Conservation (phyloP, 2,329 filamentous ascomycete species). For the Cladosporium sp. region DNA sequence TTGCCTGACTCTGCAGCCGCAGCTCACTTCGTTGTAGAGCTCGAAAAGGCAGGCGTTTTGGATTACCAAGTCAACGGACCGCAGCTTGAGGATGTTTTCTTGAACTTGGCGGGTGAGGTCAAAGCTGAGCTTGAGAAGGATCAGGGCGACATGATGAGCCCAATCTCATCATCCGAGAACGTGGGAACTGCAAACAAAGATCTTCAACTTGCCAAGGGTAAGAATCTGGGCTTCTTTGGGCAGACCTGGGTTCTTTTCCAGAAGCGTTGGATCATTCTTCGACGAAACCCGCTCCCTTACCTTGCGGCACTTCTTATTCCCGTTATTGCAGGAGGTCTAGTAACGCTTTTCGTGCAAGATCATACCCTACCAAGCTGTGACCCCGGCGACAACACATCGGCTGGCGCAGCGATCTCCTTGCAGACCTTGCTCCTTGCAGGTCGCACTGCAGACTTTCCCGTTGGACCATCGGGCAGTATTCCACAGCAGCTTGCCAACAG, state of each 20-base stretch:
- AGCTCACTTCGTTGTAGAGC: conserved; percentile 60
- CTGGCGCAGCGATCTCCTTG: conserved; percentile 17
- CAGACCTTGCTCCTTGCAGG: conserved; percentile 18
- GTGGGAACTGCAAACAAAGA: conserved; percentile 20
- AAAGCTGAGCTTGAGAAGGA: conserved; percentile 44
- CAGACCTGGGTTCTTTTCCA: conserved; percentile 70
- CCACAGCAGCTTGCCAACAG: conserved; percentile 1
- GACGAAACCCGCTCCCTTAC: conserved; percentile 72
- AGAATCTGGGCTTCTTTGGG: conserved; percentile 59
- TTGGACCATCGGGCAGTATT: not conserved
- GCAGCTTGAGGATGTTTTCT: conserved; percentile 87
- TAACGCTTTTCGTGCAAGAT: conserved; percentile 65
- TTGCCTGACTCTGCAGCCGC: conserved; percentile 64
- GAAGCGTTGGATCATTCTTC: conserved; percentile 72
- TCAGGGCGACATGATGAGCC: conserved; percentile 12
- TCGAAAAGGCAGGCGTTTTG: conserved; percentile 61
- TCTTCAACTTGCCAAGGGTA: conserved; percentile 57
- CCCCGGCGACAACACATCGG: conserved; percentile 30
- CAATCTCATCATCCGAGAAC: conserved; percentile 17
- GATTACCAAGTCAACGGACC: conserved; percentile 85
- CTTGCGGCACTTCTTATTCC: conserved; percentile 69
- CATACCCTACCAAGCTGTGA: conserved; percentile 47
- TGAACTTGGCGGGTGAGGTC: conserved; percentile 77
- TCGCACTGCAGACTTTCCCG: conserved; percentile 18
- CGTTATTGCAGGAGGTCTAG: conserved; percentile 70